Base-by-base conservation (phyloP, 2,329 filamentous ascomycete genomes). In the Claviceps sp. region DNA sequence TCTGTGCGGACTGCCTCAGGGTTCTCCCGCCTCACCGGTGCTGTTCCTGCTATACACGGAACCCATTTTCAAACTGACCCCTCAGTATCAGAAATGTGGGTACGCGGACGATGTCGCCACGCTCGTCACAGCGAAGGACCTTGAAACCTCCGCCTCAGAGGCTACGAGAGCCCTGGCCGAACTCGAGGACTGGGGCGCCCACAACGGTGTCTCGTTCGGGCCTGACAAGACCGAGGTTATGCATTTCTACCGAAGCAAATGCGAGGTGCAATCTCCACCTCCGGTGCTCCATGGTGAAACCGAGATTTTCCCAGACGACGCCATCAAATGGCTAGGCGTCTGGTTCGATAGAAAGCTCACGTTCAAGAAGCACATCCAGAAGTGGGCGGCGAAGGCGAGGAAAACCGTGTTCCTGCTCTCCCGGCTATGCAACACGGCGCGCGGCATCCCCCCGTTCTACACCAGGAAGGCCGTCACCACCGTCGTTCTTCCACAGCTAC, bases 241-340 rank as follows among this genome's bases (percentile, higher is more conserved):
- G 20, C 20, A 22, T 22, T 22, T 22, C 20, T 22, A 22, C 18
- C 5, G 37, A 38, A 16, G 6, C 11, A 18, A 18, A 18, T 1
- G 1, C 1, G 8, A 16, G 16, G 37, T 2, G 3, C 37, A 4
- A 38, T 4, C 11, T 16, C 11, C 37, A 3, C 37, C 37, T 11
- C 37, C 45, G 34, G 40, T 42, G 6, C 38, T 48, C 40, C 49
- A 55, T 44, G 34, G 43, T 26, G 43, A 1, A 20, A 46, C 26
- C 3, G 34, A 46, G 13, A 53, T 50, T 16, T 22, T 50, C 18
- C 46, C 52, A 5, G 47, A 48, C 38, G n/a, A 48, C 6, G 50
- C 56, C 9, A 54, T 60, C 36, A 50, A 52, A 16, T 61, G 55
- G 57, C 54, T 61, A 7, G 59, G 58, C 11, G 47, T 60, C 44